Base-by-base conservation (phyloP, 139 green algal genomes). In the Eudorina sp. region DNA sequence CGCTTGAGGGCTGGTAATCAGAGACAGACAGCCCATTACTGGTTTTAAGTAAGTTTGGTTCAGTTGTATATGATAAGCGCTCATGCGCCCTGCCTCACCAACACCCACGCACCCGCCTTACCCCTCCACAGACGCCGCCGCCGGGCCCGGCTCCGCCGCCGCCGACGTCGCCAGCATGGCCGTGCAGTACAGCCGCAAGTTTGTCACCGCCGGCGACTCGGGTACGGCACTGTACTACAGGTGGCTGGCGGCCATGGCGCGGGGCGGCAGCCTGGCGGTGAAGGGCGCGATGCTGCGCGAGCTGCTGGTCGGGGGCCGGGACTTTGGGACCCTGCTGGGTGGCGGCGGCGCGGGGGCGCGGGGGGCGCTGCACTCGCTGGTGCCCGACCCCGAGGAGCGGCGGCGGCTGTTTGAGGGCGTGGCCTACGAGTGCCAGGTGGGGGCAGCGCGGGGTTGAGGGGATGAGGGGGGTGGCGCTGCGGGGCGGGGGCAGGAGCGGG, bases 191-290 rank as follows among this genome's bases (percentile, higher is more conserved):
- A 94, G 83, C 77, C 91, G 83, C 69, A 89, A 92, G 45, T 95
- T 97, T 46, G 69, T 95, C 60, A 60, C 90, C 55, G 70, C 62
- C 21, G 80, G 60, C 19, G 93, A 95, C 83, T 72, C 51, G 3
- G 74, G 21, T 16, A 76, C 96, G 45, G 95, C 96, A 0, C 92
- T 98, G 79, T 90, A 97, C 75, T 98, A 98, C 92, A 97, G 96
- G 88, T 97, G 97, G 95, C 89, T 95, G 51, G 92, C 95, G 6
- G 92, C 94, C 19, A 90, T 76, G 18, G 58, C 90, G n/a, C 40
- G 72, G 14, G 90, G 86, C 2, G 89, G 87, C 55, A 89, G 88
- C 64, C 81, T 95, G 46, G 89, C 83, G 25, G 84, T 93, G 45
- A 94, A 95, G 91, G 94, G 91, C 58, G 78, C 88, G 75, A 73